Conservation (phyloP, 305 asterid species). For the Lippia alba region DNA sequence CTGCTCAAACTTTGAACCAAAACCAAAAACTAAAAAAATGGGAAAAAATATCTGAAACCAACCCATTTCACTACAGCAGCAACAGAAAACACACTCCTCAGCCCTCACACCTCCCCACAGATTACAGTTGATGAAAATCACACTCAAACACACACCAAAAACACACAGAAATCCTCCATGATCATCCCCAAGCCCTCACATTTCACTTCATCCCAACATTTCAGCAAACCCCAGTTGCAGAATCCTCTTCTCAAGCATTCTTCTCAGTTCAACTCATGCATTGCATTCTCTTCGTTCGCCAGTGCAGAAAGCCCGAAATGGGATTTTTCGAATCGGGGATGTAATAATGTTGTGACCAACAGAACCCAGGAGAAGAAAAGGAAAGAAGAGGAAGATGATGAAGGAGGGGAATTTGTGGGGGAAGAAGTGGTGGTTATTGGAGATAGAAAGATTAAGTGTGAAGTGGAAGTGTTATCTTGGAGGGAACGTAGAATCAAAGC, state of each 20-base stretch:
- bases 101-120: not conserved
- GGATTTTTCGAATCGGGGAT: conserved; percentile 40
- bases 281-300: conserved; percentile 45
- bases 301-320: conserved; percentile 48
- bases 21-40: not conserved
- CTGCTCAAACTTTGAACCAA: conserved; percentile 6
- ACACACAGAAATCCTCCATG: conserved; percentile 40
- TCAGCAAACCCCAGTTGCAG: conserved; percentile 25
- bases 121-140: conserved; percentile 6
- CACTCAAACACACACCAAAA: not conserved
- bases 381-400: conserved; percentile 37
- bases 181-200: conserved; percentile 40
- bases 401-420: conserved; percentile 29
- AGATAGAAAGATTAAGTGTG: conserved; percentile 65
- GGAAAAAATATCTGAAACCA: conserved; percentile 24
- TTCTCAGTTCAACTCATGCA: conserved; percentile 28
- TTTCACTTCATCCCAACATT: conserved; percentile 36
- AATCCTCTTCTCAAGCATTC: conserved; percentile 8
- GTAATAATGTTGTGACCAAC: conserved; percentile 25
- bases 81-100: not conserved
- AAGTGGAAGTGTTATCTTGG: conserved; percentile 87
- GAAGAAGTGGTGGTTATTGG: conserved; percentile 48
- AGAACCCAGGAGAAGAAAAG: conserved; percentile 36
- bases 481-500: conserved; percentile 84
- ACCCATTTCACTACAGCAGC: not conserved